Evolutionary conservation across 2,329 filamentous ascomycete species (phyloP).

Genomic region (Talaromyces rugulosus): DNA sequence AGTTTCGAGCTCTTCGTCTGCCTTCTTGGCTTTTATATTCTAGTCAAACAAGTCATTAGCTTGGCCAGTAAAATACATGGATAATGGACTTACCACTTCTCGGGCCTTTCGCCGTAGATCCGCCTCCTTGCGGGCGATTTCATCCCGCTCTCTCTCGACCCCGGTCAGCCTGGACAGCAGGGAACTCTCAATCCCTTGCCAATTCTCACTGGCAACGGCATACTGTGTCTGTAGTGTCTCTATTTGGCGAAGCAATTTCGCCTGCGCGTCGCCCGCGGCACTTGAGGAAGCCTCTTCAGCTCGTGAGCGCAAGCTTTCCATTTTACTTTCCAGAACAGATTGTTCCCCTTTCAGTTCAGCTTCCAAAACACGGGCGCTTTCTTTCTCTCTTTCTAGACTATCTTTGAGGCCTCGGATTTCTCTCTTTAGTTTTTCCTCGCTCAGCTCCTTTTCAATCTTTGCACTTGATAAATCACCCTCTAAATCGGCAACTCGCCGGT

Average conservation of each 20-base stretch:
- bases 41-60: constrained; percentile 32
- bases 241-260: constrained; percentile 86
- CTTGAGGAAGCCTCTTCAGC: constrained; percentile 88
- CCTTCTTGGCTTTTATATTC: constrained; percentile 62
- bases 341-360: constrained; percentile 77
- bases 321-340: constrained; percentile 73
- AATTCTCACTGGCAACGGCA: constrained; percentile 89
- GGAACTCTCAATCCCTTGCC: constrained; percentile 91
- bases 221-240: constrained; percentile 96
- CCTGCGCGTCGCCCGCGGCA: constrained; percentile 74
- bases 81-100: constrained; percentile 62
- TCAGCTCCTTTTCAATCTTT: constrained; percentile 72
- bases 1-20: constrained; percentile 80
- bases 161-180: constrained; percentile 70
- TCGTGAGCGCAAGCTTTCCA: constrained; percentile 78
- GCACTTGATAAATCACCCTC: constrained; percentile 60
- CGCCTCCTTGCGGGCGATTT: constrained; percentile 74
- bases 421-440: constrained; percentile 63
- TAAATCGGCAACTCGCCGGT: constrained; percentile 50
- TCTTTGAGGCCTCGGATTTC: constrained; percentile 70
- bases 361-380: constrained; percentile 65
- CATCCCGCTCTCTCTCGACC: constrained; percentile 87
- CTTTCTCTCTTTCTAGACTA: constrained; percentile 67
- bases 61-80: constrained; percentile 2
- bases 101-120: constrained; percentile 86